Conservation (phyloP, 2,329 filamentous ascomycete species). For the Xylariales sp. region DNA sequence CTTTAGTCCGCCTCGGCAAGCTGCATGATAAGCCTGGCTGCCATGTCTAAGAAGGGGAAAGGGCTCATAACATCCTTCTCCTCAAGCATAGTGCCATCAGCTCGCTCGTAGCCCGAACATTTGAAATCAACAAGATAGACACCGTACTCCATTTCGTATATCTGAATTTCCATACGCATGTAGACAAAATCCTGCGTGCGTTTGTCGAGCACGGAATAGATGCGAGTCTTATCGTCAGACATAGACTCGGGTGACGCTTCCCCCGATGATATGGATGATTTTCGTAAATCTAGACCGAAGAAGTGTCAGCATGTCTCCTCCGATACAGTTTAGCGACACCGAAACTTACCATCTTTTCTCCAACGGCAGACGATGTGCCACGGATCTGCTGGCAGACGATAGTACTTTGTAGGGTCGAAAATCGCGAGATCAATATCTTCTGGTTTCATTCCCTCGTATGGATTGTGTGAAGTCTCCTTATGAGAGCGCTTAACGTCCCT, state of each 20-base stretch:
- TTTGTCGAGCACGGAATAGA: slow-evolving; percentile 36
- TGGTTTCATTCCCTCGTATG: slow-evolving; percentile 20
- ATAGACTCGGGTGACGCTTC: slow-evolving; percentile 24
- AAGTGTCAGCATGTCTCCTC: slow-evolving; percentile 2
- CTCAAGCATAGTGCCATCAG: slow-evolving; percentile 69
- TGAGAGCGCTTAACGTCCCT: no score
- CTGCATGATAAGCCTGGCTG: slow-evolving; percentile 87
- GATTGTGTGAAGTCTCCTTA: slow-evolving; percentile 12
- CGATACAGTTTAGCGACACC: slow-evolving; percentile 37
- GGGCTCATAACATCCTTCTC: slow-evolving; percentile 95
- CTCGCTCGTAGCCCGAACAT: slow-evolving; percentile 89
- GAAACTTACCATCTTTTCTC: slow-evolving; percentile 71
- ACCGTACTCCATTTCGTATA: slow-evolving; percentile 88
- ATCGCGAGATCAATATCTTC: slow-evolving; percentile 27
- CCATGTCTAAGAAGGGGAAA: slow-evolving; percentile 93
- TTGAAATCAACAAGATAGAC: slow-evolving; percentile 98
- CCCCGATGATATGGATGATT: slow-evolving; percentile 24
- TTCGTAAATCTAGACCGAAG: slow-evolving; percentile 31
- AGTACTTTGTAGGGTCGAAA: slow-evolving; percentile 57
- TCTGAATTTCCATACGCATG: slow-evolving; percentile 92
- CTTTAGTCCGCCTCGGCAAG: slow-evolving; percentile 70
- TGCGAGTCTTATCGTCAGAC: slow-evolving; percentile 36
- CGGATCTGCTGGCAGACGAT: slow-evolving; percentile 85
- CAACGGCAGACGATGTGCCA: slow-evolving; percentile 94
- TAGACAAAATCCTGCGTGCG: slow-evolving; percentile 67